Evolutionary conservation across 257 asterid genomes (phyloP), one percentile per base, ranked within the genome.

Genomic region (Eustoma russellianum): DNA sequence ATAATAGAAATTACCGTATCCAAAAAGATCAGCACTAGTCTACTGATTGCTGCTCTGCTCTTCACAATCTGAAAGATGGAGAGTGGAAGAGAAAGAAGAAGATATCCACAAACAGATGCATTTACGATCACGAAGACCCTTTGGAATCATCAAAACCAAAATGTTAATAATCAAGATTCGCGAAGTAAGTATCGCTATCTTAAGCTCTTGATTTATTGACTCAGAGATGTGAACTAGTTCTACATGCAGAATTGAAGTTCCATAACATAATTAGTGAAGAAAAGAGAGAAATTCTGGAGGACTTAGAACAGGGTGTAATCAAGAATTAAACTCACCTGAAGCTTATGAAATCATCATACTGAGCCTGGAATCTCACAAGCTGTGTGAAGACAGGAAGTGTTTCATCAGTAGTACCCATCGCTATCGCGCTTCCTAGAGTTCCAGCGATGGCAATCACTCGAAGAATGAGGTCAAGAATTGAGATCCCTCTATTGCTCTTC

Each of bases 341-440:
- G 54, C 85, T 68, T 2, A 76, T 79, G 56, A 88, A 66, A 68
- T 88, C 97, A 13, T 79, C 63, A 48, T 80, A 88, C 13, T 79
- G 82, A 48, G 92, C 94, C 33, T 70, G 79, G 74, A 83, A 88
- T 38, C 71, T 63, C 45, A 76, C 53, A 9, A 77, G 50, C 50
- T 77, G 92, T 9, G 82, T 83, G 63, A 81, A 63, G 57, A 83
- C 77, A 12, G 95, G 77, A 47, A 88, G 95, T 10, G 85, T 74
- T 60, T 88, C 71, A 40, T 74, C 68, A 12, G 94, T 75, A 9
- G 86, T 81, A 15, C 87, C 95, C 95, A 88, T 85, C 7, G 83
- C 94, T 17, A 79, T 40, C 17, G 89, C 88, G 71, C 89, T 66
- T 53, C 78, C 95, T 47, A 85, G 48, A 0, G 94, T 70, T 56